These are phyloP conservation scores for Carex arenaria DNA, from an alignment of 202 grass and related monocot genomes.

Conservation along the genomic window DNA sequence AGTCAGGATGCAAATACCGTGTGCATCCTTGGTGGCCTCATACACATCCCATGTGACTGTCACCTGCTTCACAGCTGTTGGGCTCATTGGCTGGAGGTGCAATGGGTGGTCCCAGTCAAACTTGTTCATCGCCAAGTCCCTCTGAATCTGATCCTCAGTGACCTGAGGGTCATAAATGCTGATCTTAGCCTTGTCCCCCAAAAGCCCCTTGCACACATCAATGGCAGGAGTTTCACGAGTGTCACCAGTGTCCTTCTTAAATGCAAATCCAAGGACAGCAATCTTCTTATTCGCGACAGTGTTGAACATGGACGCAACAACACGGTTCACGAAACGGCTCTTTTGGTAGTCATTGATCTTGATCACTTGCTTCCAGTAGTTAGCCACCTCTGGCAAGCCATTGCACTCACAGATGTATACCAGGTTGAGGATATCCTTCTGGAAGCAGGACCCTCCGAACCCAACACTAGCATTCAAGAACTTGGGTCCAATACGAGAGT, in stretches of 20 bases:
- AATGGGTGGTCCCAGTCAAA: conserved; percentile 47
- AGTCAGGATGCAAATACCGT: conserved; percentile 51
- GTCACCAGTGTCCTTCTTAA: conserved; percentile 59
- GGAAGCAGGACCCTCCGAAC: conserved; percentile 62
- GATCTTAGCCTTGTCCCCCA: conserved; percentile 49
- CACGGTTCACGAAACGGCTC: conserved; percentile 52
- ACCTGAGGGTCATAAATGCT: conserved; percentile 62
- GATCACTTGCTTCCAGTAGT: conserved; percentile 68
- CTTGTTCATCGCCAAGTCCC: conserved; percentile 42
- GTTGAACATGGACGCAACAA: conserved; percentile 59
- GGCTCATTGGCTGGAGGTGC: conserved; percentile 45
- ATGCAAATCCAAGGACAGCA: conserved; percentile 48
- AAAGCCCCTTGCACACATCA: conserved; percentile 53
- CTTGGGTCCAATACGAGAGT: conserved; percentile 47
- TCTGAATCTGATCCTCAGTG: conserved; percentile 47
- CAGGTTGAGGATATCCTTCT: conserved; percentile 57
- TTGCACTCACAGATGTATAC: conserved; percentile 60
- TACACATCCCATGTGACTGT: conserved; percentile 40
- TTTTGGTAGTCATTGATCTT: conserved; percentile 70
- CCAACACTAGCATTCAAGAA: conserved; percentile 53
- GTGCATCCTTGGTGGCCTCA: conserved; percentile 45
- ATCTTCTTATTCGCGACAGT: conserved; percentile 51
- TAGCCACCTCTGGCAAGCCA: conserved; percentile 50
- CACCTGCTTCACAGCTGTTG: conserved; percentile 44
- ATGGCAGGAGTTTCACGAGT: conserved; percentile 53